Base-by-base conservation (phyloP, 2,329 filamentous ascomycete genomes). In the Pseudogymnoascus verrucosus region DNA sequence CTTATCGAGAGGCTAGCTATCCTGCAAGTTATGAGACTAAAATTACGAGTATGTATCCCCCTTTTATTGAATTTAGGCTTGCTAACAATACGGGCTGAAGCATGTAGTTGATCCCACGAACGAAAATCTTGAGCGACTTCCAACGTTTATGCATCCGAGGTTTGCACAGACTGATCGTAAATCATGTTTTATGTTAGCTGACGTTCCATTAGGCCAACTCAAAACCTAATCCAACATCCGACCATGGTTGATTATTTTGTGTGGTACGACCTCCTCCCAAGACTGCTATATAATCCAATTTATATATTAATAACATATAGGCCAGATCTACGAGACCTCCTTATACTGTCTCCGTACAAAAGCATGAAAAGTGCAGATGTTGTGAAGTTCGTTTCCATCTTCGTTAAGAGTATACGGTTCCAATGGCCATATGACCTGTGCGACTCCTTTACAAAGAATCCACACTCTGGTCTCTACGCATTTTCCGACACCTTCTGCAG, bases 301-400 rank as follows among this genome's bases (percentile, higher is more conserved):
- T 57, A 36, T 34, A 28, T 54, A 34, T 34, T 57, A 21, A 57
- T 21, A 57, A 14, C 11, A 34, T 34, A 5, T 36, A 57, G 51
- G 51, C 51, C 28, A 34, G 51, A 57, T 11, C 28, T 57, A 57
- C 51, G 51, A n/a, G 51, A 57, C 5, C 16, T 57, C 11, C n/a
- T 57, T 34, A 57, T 57, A 57, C 26, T 57, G 5, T 57, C 51
- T 34, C 51, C 51, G 11, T 57, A 57, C 28, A 6, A 57, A 21
- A 57, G 28, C 28, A 57, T 57, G 51, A 57, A 57, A 57, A 57
- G 51, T 57, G 51, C 14, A 57, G 28, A 57, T 21, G 51, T 57
- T 10, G 28, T 7, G 11, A 57, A 57, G 11, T 57, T 57, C 11
- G 51, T 57, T 12, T 57, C 51, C 5, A 21, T 57, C 16, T 57